Evolutionary conservation across 2,329 filamentous ascomycete species (phyloP), one percentile per base, ranked within the genome.

Genomic region (Penicillium sclerotigenum): DNA sequence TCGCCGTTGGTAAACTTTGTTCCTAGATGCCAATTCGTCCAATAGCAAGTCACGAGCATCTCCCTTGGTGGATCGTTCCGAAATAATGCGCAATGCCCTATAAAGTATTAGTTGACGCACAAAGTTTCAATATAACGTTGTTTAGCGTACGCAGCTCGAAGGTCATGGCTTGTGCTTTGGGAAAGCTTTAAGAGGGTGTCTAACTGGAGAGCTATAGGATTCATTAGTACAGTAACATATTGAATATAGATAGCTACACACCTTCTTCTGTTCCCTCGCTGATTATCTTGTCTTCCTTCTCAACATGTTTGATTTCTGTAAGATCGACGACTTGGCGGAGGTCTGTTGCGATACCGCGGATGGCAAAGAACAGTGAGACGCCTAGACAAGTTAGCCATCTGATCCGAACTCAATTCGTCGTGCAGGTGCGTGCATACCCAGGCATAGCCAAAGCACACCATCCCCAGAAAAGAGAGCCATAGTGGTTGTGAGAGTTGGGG

Each of bases 231-330:
- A 26, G 22, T 6, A 3, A n/a, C 14, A 4, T 6, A 20, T 22
- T 11, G 3, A 9, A 8, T n/a, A 34, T 26, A 4, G 0, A 9
- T 6, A 1, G 7, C 14, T 56, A 29, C 64, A n/a, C 16, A 77
- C 76, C 83, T 67, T 91, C 87, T 67, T 91, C 88, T 2, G 87
- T 89, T 24, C 88, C 85, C 70, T 91, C 86, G 14, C 85, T 88
- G 61, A 90, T 88, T 69, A 89, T 89, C 63, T 87, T 83, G 48
- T 87, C 83, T 69, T 87, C 87, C 34, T 85, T 85, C 57, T 85
- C 83, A 36, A 78, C 69, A 34, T 84, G 81, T 57, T 84, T 84
- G 66, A 94, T 83, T 71, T 86, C 81, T 60, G 87, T 75, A 60
- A 76, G 63, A 50, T 73, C 68, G 48, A 69, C 69, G 26, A 76